Conservation (phyloP, 345 rosid species). For the Camelina laxa region DNA sequence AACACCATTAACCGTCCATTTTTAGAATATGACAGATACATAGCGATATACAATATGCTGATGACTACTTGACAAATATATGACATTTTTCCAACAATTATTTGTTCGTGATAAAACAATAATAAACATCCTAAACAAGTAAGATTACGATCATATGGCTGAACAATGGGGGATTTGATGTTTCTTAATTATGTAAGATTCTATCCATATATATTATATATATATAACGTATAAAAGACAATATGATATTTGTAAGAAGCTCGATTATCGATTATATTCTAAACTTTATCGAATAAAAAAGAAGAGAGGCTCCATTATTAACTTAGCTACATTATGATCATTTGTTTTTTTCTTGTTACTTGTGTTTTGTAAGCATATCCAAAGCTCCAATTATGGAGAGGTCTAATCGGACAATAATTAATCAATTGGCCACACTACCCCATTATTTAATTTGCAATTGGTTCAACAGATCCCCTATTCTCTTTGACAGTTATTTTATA, state of each 20-base stretch:
- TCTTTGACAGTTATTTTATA: slow-evolving; percentile 2
- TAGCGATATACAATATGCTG: neutral
- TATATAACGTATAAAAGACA: neutral
- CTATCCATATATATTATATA: neutral
- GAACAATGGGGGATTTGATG: slow-evolving; percentile 5
- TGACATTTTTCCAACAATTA: slow-evolving; percentile 6
- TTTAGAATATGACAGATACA: too few species aligned
- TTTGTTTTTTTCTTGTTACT: slow-evolving; percentile 24
- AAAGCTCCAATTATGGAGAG: slow-evolving; percentile 39
- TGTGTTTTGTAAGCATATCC: slow-evolving; percentile 6
- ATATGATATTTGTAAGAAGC: neutral
- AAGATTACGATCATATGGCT: slow-evolving; percentile 26
- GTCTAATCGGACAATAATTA: slow-evolving; percentile 37
- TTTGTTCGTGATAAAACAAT: slow-evolving; percentile 8
- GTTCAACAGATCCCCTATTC: slow-evolving; percentile 19
- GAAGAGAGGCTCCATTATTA: slow-evolving; percentile 25
- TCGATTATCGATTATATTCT: neutral
- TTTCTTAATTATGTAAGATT: neutral
- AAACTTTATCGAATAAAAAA: too few species aligned
- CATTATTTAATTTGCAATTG: slow-evolving; percentile 13
- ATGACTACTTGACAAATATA: slow-evolving; percentile 2
- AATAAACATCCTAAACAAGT: slow-evolving; percentile 14
- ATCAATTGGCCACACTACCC: slow-evolving; percentile 30
- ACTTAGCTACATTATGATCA: slow-evolving; percentile 6
- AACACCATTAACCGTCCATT: too few species aligned